A percentile compares a stretch with the other conserved stretches of the same genome.
phyloP scores from a whole-genome alignment of 83 land plant species.

The Larix sibirica region DNA sequence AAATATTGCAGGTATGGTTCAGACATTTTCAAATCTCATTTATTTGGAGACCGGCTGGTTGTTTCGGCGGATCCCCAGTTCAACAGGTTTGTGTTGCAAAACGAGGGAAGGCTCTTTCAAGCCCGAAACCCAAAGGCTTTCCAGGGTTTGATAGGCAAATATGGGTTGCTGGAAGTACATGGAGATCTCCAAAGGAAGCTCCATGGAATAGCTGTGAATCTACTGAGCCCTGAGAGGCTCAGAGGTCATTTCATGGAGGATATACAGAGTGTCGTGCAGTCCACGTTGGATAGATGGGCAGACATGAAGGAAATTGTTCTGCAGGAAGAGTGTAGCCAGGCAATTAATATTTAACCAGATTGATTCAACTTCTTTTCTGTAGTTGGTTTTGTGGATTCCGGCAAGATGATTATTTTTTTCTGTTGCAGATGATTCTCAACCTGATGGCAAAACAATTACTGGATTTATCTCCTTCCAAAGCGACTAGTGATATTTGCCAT shows the following conservation, averaged over 20 bases:
- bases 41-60: slow-evolving; percentile 7
- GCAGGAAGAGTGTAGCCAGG: neutral
- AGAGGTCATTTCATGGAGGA: neutral
- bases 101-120: slow-evolving; percentile 18
- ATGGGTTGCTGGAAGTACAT: neutral
- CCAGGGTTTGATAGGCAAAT: neutral
- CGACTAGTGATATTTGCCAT: neutral
- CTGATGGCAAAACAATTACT: slow-evolving; percentile 2
- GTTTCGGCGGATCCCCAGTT: neutral
- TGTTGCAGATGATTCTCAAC: neutral
- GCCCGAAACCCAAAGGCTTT: neutral
- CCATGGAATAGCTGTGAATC: neutral
- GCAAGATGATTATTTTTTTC: neutral
- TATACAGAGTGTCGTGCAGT: neutral
- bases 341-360: neutral
- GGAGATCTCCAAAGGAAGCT: slow-evolving; percentile 11
- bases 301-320: neutral
- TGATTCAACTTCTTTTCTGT: neutral
- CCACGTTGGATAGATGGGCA: neutral
- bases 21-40: slow-evolving; percentile 7
- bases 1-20: neutral
- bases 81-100: slow-evolving; percentile 15
- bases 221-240: neutral
- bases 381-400: no score
- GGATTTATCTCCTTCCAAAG: slow-evolving; percentile 13